Evolutionary conservation across 2,329 filamentous ascomycete species (phyloP).

Genomic region (Thelonectria discophora): DNA sequence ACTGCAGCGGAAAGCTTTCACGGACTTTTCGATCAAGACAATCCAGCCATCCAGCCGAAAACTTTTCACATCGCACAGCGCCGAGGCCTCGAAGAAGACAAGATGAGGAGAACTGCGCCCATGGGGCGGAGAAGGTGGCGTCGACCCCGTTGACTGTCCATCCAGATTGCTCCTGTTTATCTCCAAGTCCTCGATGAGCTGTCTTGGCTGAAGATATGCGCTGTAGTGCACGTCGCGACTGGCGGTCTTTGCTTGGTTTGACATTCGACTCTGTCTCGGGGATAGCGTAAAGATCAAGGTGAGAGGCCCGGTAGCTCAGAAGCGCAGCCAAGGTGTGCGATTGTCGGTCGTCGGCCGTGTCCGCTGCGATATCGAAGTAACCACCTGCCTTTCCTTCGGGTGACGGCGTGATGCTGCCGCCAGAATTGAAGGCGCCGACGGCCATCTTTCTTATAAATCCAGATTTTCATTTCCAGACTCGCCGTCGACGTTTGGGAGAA

Average conservation of each 20-base stretch:
- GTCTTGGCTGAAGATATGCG: conserved; percentile 25
- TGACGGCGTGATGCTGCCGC: conserved; percentile 22
- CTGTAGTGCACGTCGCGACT: conserved; percentile 18
- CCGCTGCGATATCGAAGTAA: conserved; percentile 21
- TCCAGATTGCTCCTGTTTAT: conserved; percentile 35
- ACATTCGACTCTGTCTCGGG: conserved; percentile 26
- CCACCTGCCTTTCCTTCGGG: conserved; percentile 9
- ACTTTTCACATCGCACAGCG: background rate
- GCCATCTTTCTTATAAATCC: conserved; percentile 5
- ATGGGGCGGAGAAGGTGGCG: conserved; percentile 18
- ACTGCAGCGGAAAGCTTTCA: conserved; percentile 8
- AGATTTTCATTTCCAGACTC: conserved; percentile 5
- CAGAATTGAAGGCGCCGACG: conserved; percentile 17
- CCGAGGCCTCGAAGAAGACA: background rate
- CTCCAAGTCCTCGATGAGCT: conserved; percentile 20
- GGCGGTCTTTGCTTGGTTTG: conserved; percentile 19
- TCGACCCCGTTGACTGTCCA: conserved; percentile 19
- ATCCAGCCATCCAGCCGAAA: conserved; percentile 10
- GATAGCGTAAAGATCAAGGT: conserved; percentile 13
- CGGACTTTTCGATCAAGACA: background rate
- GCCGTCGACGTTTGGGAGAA: conserved; percentile 3
- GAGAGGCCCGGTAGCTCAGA: conserved; percentile 21
- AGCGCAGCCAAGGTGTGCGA: background rate
- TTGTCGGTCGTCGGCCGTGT: conserved; percentile 35
- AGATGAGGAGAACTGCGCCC: conserved; percentile 1